Conservation (phyloP, 2,329 filamentous ascomycete species). For the Sporothrix variecibatus region DNA sequence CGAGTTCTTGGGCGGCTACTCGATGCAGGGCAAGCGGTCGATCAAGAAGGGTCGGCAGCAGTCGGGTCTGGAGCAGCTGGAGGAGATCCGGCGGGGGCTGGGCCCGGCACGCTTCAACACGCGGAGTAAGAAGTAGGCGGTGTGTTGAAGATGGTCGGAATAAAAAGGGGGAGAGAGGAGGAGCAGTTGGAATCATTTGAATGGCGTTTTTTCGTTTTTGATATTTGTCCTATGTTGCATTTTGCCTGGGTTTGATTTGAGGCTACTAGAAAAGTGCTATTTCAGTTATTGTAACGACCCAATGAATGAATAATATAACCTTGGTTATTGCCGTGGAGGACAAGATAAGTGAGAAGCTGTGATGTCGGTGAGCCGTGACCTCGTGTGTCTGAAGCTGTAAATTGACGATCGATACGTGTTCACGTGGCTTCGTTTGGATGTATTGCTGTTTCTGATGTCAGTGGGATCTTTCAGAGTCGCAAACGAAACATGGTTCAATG, state of each 20-base stretch:
- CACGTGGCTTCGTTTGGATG: neutral
- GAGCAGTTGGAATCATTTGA: neutral
- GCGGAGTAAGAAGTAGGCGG: conserved; percentile 16
- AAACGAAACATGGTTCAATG: neutral
- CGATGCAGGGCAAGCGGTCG: conserved; percentile 69
- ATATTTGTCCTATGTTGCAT: neutral
- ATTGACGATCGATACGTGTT: neutral
- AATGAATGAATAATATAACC: conserved; percentile 10
- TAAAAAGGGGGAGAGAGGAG: neutral
- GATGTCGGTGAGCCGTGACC: neutral
- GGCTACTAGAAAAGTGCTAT: conserved; percentile 20
- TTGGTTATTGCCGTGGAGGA: neutral
- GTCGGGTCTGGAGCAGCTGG: conserved; percentile 82
- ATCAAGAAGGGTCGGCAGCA: conserved; percentile 80
- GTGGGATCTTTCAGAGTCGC: neutral
- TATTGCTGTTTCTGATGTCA: no score
- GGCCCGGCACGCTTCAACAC: conserved; percentile 68
- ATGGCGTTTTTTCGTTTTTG: conserved; percentile 4
- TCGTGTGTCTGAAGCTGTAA: neutral
- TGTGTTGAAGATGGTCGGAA: neutral
- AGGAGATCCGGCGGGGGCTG: conserved; percentile 80
- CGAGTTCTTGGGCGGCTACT: conserved; percentile 79
- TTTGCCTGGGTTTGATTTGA: neutral
- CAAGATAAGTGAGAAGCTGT: neutral
- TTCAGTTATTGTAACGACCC: conserved; percentile 12